A percentile compares a stretch with the other conserved stretches of the same genome.
These are phyloP conservation scores for Cladosporium oxysporum DNA, from an alignment of 2,329 filamentous ascomycete species.

Conservation along the genomic window DNA sequence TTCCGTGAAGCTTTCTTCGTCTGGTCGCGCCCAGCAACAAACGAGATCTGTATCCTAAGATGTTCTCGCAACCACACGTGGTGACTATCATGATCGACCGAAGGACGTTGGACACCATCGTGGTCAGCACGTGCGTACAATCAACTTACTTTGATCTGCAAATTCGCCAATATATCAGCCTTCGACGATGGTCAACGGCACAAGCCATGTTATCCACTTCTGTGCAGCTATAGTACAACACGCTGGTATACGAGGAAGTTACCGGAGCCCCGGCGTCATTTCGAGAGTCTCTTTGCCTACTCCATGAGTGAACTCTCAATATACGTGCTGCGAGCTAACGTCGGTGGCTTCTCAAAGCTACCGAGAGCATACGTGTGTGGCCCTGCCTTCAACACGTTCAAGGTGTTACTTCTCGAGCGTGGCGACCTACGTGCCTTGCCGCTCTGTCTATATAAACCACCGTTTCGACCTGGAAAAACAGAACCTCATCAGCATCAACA, in stretches of 20 bases:
- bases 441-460: background rate
- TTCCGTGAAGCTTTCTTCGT: constrained; percentile 5
- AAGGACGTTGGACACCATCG: background rate
- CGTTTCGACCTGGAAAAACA: background rate
- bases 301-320: background rate
- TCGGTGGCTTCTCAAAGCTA: background rate
- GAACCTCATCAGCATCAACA: constrained; percentile 4
- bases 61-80: background rate
- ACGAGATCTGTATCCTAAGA: background rate
- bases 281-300: background rate
- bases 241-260: background rate
- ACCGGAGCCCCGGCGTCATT: background rate
- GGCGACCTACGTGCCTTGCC: background rate
- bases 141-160: background rate
- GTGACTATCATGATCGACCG: background rate
- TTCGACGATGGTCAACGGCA: background rate
- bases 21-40: background rate
- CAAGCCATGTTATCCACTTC: background rate
- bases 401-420: background rate
- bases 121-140: constrained; percentile 6
- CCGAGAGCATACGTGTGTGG: constrained; percentile 6
- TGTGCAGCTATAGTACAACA: background rate
- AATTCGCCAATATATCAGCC: background rate
- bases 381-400: background rate
- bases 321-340: background rate